These are phyloP conservation scores for Fusarium luffae DNA, from an alignment of 2,329 filamentous ascomycete species.

Conservation along the genomic window DNA sequence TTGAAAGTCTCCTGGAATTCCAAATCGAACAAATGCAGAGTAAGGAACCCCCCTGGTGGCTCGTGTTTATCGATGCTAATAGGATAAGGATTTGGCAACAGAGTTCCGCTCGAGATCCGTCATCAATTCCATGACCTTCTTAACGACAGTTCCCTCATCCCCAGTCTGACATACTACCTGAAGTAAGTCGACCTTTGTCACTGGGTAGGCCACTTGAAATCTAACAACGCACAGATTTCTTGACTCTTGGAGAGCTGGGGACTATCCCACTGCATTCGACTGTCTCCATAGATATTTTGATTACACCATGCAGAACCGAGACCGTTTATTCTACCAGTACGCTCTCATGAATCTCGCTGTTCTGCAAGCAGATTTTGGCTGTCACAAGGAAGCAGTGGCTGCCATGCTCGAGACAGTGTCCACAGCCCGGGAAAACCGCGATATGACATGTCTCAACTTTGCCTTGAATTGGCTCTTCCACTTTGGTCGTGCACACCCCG, in stretches of 20 bases:
- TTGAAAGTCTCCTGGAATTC: constrained; percentile 85
- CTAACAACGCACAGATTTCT: constrained; percentile 71
- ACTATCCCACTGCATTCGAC: constrained; percentile 91
- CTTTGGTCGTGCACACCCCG: constrained; percentile 86
- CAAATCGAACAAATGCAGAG: constrained; percentile 90
- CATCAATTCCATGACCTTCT: constrained; percentile 76
- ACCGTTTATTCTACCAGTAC: constrained; percentile 92
- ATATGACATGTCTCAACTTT: constrained; percentile 93
- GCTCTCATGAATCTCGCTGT: constrained; percentile 93
- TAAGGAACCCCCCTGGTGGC: constrained; percentile 50
- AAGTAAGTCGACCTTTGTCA: constrained; percentile 56
- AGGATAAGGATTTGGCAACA: constrained; percentile 73
- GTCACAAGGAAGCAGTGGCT: constrained; percentile 86
- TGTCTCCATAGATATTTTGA: constrained; percentile 95
- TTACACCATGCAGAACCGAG: constrained; percentile 88
- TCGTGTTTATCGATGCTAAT: constrained; percentile 12
- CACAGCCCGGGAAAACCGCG: constrained; percentile 92
- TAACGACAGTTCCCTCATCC: constrained; percentile 72
- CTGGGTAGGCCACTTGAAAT: constrained; percentile 15
- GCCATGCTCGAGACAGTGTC: constrained; percentile 96
- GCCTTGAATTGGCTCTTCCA: constrained; percentile 96
- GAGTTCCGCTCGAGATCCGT: constrained; percentile 80
- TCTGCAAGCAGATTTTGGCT: constrained; percentile 94
- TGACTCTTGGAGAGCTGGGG: constrained; percentile 90
- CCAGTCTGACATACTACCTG: constrained; percentile 81